A percentile compares a stretch with the other conserved stretches of the same genome.
These are phyloP conservation scores for Gnomoniopsis smithogilvyi DNA, from an alignment of 2,329 filamentous ascomycete genomes.

Conservation along the genomic window DNA sequence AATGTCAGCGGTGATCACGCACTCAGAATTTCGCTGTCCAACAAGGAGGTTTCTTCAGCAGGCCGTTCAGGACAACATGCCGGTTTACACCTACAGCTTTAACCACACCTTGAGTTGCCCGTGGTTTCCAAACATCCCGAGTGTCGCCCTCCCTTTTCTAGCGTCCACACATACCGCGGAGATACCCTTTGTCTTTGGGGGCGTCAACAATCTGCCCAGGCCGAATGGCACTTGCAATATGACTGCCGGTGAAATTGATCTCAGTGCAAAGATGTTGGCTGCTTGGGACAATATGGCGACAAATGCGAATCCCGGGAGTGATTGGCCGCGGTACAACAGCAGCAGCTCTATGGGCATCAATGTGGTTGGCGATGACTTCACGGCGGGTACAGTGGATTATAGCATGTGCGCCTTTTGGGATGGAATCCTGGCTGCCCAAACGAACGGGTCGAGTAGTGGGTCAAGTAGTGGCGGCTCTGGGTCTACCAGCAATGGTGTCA, in stretches of 20 bases:
- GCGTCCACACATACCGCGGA: slow-evolving; percentile 27
- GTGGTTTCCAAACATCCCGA: slow-evolving; percentile 21
- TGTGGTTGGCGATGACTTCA: background rate
- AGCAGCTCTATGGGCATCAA: slow-evolving; percentile 8
- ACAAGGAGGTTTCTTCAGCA: slow-evolving; percentile 17
- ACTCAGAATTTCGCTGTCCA: slow-evolving; percentile 22
- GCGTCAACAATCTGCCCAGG: slow-evolving; percentile 20
- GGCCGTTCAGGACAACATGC: slow-evolving; percentile 18
- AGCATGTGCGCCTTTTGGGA: slow-evolving; percentile 16
- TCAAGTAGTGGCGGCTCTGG: background rate
- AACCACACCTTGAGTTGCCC: slow-evolving; percentile 23
- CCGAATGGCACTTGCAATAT: slow-evolving; percentile 25
- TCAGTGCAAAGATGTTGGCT: slow-evolving; percentile 22
- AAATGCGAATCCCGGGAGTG: slow-evolving; percentile 19
- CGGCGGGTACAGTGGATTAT: slow-evolving; percentile 4
- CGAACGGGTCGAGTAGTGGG: background rate
- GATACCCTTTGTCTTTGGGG: slow-evolving; percentile 29
- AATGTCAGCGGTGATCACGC: slow-evolving; percentile 19
- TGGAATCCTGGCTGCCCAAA: background rate
- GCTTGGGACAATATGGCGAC: slow-evolving; percentile 27
- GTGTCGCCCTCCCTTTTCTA: slow-evolving; percentile 15
- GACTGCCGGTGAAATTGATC: slow-evolving; percentile 17
- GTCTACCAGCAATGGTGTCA: background rate
- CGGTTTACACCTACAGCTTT: slow-evolving; percentile 24
- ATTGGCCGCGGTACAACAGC: slow-evolving; percentile 6